Percentiles rank a stretch among this genome's conserved stretches.
These are phyloP conservation scores for Solanum bukasovii DNA, from an alignment of 257 asterid genomes.

Conservation along the genomic window DNA sequence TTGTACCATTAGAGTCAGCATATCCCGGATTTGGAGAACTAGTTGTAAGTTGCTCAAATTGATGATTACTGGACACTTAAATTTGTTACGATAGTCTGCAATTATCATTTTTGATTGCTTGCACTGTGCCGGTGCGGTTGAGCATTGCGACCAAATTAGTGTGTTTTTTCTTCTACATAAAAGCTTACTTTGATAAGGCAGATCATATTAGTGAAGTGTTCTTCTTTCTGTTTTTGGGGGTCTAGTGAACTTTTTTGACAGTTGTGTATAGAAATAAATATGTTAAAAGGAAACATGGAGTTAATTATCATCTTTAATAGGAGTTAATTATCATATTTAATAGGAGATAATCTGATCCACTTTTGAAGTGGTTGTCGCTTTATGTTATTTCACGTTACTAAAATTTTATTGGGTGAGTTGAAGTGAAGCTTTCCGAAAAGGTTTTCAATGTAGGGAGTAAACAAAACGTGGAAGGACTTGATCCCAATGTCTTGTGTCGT, in stretches of 20 bases:
- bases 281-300: not conserved
- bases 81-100: not conserved
- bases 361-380: not conserved
- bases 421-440: not conserved
- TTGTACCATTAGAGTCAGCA: conserved; percentile 92
- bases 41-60: conserved; percentile 49
- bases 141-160: not conserved
- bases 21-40: conserved; percentile 97
- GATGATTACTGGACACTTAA: not conserved
- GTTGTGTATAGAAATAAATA: not conserved
- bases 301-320: not conserved
- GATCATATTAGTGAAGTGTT: not conserved
- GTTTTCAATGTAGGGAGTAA: not conserved
- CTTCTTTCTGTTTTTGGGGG: not conserved
- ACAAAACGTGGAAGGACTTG: not conserved
- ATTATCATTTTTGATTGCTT: not conserved
- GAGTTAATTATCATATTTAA: not conserved
- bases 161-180: not conserved
- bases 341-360: not conserved
- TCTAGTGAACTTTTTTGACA: not conserved
- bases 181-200: not conserved
- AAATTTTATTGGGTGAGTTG: not conserved
- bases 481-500: not conserved
- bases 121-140: not conserved
- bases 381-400: not conserved